Evolutionary conservation across 2,329 filamentous ascomycete species (phyloP), one percentile per base, ranked within the genome.

Genomic region (Onygenales sp.): DNA sequence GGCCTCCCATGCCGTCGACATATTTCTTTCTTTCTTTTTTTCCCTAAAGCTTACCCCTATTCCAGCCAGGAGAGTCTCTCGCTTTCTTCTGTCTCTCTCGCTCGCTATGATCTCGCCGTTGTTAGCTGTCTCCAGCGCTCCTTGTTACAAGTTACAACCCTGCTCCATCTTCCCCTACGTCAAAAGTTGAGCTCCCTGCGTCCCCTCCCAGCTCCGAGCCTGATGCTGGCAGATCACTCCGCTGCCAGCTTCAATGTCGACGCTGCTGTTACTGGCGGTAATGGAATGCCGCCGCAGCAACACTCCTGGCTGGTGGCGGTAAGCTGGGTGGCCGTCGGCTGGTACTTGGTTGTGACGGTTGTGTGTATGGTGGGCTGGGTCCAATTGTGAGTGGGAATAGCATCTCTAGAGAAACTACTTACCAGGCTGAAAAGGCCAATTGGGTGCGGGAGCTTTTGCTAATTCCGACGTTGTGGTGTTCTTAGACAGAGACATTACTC

Each of bases 281-380:
- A 57, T 54, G 53, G 42, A 49, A 54, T 54, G 8, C 40, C 33
- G 42, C 37, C 36, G 14, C 45, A 44, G 46, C 17, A 31, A 36
- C 54, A 61, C 34, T 55, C 56, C 46, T 62, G 61, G 64, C 59
- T 73, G 48, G 62, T 75, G 58, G 75, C 71, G 36, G 62, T 68
- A 54, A 73, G 70, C 58, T 78, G 76, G 67, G 62, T 70, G 44
- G 66, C 66, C 58, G 65, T 83, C 59, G 69, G 76, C 57, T 84
- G 80, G 80, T 83, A 79, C 61, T 57, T 74, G 47, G 69, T 74
- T 52, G 79, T 85, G 54, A 71, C 75, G 58, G 58, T 72, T 27
- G 80, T 86, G 40, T 81, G 78, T 62, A 67, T 69, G 42, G 73
- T 85, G 61, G 83, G 83, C 49, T 78, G 80, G 63, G 67, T 72